Evolutionary conservation across 352 stramenopile species (phyloP), one percentile per base, ranked within the genome.

Genomic region (Pythium phragmiticola): DNA sequence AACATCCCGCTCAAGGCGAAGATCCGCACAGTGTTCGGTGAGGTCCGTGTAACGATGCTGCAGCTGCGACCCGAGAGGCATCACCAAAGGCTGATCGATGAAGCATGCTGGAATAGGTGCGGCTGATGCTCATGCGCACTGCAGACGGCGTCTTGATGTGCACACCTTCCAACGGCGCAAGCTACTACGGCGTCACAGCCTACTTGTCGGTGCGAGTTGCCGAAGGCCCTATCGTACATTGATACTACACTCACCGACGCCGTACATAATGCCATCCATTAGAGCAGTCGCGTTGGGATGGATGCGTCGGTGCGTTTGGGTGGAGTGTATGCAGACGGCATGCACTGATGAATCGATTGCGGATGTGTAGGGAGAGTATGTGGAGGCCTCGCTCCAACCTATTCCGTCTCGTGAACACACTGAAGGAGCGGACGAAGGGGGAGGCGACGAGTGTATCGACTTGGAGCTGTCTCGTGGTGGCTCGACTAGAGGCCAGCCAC

Each of bases 111-210:
- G 52, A 47, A 41, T 42, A 83, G 80, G 69, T 84, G 41, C 60
- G 61, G 51, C 86, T 64, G 41, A 39, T 84, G 33, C 36, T 77
- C 21, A 62, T 85, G 52, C 72, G 77, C 19, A 72, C 57, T 34
- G 67, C 63, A 30, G 82, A 92, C 66, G 82, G 82, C 36, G 74
- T 72, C 23, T 66, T 89, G 16, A 65, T 89, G 26, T 87, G 82
- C 53, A 70, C 74, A 8, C 80, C 87, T 50, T 12, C 33, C 21
- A 37, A 9, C 11, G 16, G 39, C 39, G 39, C 39, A 6, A 21
- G n/a, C 26, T n/a, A 16, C 11, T 52, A 60, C 3, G 28, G 61
- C 28, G 77, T 70, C 4, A 71, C 66, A 9, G 73, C 68, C 0
- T 92, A 84, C 58, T 49, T 92, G 59, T 51, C 74, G 55, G 82